Evolutionary conservation across 768 basidiomycete species (phyloP).

Genomic region (Serendipita indica): DNA sequence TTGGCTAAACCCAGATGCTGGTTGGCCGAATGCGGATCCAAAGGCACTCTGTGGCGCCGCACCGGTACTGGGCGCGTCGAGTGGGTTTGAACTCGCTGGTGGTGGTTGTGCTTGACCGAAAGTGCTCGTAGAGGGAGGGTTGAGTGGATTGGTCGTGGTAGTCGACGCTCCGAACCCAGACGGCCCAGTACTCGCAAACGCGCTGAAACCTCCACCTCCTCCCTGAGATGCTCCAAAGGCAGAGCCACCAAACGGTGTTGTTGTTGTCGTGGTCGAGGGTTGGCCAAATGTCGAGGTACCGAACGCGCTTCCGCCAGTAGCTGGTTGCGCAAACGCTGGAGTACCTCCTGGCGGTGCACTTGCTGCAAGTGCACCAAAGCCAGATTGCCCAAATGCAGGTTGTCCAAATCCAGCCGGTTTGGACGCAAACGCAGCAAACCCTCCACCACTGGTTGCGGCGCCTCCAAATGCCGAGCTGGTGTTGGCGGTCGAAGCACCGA

Average conservation of each 20-base stretch:
- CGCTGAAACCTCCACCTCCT: neutral
- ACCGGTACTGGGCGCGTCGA: neutral
- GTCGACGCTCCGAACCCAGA: constrained; percentile 18
- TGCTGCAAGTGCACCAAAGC: constrained; percentile 12
- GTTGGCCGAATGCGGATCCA: neutral
- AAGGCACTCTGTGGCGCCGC: neutral
- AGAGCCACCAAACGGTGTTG: neutral
- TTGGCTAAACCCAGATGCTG: constrained; percentile 25
- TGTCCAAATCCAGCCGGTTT: constrained; percentile 15
- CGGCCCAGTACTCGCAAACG: constrained; percentile 13
- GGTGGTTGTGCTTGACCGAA: constrained; percentile 29
- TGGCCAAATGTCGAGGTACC: neutral
- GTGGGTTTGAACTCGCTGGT: neutral
- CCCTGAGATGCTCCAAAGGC: neutral
- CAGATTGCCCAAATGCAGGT: constrained; percentile 18
- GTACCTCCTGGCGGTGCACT: constrained; percentile 4
- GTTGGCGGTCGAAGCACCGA: constrained; percentile 6
- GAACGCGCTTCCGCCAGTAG: neutral
- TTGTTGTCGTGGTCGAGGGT: neutral
- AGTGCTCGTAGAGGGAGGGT: constrained; percentile 17
- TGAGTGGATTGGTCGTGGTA: constrained; percentile 8
- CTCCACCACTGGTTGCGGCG: neutral
- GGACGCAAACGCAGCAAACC: neutral
- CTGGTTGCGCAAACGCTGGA: constrained; percentile 3
- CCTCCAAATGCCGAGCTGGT: constrained; percentile 9